Percentiles rank a stretch among this genome's conserved stretches.
These are phyloP conservation scores for Diutina siamensis DNA, from an alignment of 1,139 yeast genomes.

Conservation along the genomic window DNA sequence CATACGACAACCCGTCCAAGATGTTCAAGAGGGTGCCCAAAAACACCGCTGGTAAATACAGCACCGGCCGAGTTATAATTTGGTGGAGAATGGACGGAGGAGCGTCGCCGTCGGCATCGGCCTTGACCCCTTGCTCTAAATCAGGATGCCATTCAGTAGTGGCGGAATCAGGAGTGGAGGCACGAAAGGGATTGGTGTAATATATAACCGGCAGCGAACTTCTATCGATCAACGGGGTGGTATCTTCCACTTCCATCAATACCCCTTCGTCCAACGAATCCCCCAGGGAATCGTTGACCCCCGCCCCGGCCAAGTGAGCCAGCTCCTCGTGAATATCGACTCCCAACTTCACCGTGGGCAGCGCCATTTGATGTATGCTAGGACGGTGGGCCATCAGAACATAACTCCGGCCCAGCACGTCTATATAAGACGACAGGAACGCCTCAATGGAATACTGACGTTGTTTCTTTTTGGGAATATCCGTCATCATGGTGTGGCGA, in stretches of 20 bases:
- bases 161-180: neutral
- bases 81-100: neutral
- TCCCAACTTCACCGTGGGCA: neutral
- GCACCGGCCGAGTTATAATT: neutral
- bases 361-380: neutral
- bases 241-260: neutral
- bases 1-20: constrained; percentile 87
- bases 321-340: constrained; percentile 1
- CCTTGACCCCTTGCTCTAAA: neutral
- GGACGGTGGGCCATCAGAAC: constrained; percentile 5
- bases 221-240: neutral
- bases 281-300: constrained; percentile 1
- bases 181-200: neutral
- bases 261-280: neutral
- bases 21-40: constrained; percentile 78
- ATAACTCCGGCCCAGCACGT: constrained; percentile 2
- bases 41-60: constrained; percentile 62
- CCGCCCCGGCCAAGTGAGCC: neutral
- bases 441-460: neutral
- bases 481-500: constrained; percentile 1
- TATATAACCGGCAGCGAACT: neutral
- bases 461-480: neutral
- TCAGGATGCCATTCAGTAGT: neutral
- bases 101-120: neutral
- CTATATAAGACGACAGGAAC: constrained; percentile 1